phyloP scores from a whole-genome alignment of 805 yeast species.

The Yamadazyma laniorum region DNA sequence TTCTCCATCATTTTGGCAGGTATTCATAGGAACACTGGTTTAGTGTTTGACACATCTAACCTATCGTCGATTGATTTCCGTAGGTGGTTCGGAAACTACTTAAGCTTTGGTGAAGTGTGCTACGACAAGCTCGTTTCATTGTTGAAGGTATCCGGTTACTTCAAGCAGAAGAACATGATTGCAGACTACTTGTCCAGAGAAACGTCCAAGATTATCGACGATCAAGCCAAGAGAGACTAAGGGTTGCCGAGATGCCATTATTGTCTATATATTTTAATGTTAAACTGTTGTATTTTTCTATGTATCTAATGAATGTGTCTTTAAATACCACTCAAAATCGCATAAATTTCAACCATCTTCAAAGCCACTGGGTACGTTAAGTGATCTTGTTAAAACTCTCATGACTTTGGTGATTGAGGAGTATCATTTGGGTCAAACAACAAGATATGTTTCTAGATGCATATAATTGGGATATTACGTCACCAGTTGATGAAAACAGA shows the following conservation, averaged over 20 bases:
- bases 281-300: no score
- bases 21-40: constrained; percentile 78
- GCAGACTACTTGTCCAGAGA: constrained; percentile 35
- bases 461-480: constrained; percentile 16
- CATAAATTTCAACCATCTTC: not conserved
- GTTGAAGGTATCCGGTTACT: constrained; percentile 50
- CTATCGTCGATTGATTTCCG: constrained; percentile 49
- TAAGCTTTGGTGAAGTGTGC: constrained; percentile 59
- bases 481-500: constrained; percentile 27
- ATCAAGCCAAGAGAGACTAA: not conserved
- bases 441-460: constrained; percentile 22
- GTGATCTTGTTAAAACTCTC: not conserved
- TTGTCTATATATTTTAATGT: no score
- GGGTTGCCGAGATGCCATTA: not conserved
- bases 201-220: constrained; percentile 23
- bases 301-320: not conserved
- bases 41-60: constrained; percentile 49
- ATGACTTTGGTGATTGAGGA: constrained; percentile 5
- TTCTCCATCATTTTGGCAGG: constrained; percentile 85
- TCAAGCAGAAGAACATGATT: constrained; percentile 43
- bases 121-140: constrained; percentile 48
- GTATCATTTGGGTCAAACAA: constrained; percentile 3
- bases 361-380: not conserved
- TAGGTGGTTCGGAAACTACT: constrained; percentile 49
- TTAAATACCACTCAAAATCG: not conserved